Base-by-base conservation (phyloP, 2,329 filamentous ascomycete species). In the Cryphonectria parasitica region DNA sequence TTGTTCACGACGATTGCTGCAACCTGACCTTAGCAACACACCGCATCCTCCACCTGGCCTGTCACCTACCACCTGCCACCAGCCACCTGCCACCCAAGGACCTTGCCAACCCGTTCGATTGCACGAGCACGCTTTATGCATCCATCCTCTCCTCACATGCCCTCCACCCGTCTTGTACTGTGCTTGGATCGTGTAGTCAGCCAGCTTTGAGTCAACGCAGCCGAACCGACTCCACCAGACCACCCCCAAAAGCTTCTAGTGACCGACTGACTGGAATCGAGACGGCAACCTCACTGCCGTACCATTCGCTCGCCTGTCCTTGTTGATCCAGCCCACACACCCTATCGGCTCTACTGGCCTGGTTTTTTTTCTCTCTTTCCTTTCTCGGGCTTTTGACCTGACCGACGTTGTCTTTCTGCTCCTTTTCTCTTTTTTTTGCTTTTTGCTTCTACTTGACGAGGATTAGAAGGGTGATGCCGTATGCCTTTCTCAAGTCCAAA, bases 401-500 rank as follows among this genome's bases (percentile, higher is more conserved):
- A 28, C 56, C 15, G 25, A 25, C 58, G 19, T 31, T 62, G 45
- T 36, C 61, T 64, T 56, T 66, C 71, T 60, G 34, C 62, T 68
- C 67, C 68, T 63, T 34, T 28, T 25, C 25, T 52, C 22, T 28
- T 17, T 11, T 15, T n/a, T 19, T 39, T 45, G 15, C 15, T 64
- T 45, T 45, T 31, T 28, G 34, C 65, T 66, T 66, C 56, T 13
- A 62, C 49, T 49, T 69, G 45, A 63, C 43, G 36, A 66, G 41
- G 43, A 86, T 83, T 31, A 8, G 87, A 85, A 81, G 83, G 88
- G 90, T 69, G 49, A 71, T 72, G 71, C 71, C 71, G 71, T 72
- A 98, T 98, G 97, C 88, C 92, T 89, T 86, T 90, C 79, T 84
- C 87, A 87, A 87, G 83, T 75, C 86, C 85, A 75, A 81, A 82